A percentile compares a stretch with the other conserved stretches of the same genome.
Evolutionary conservation across 2,329 filamentous ascomycete genomes (phyloP).

Genomic region (Pestalotiopsis sp.): DNA sequence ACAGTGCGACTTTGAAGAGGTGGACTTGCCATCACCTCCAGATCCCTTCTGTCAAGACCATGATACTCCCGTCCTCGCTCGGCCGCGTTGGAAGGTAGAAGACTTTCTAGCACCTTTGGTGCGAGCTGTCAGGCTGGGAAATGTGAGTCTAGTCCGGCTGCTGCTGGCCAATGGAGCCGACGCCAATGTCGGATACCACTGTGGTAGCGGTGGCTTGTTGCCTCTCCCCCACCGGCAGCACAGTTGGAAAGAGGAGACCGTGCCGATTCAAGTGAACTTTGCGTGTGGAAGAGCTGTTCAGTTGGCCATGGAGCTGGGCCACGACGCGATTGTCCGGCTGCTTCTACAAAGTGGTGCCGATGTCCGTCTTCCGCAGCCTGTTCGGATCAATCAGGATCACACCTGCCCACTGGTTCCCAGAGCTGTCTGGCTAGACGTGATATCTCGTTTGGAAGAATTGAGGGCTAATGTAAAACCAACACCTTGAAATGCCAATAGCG

Average conservation of each 20-base stretch:
- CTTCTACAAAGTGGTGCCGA: slow-evolving; percentile 7
- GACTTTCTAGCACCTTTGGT: slow-evolving; percentile 9
- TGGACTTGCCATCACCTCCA: not conserved
- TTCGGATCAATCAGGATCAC: not conserved
- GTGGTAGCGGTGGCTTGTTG: not conserved
- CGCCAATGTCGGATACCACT: slow-evolving; percentile 10
- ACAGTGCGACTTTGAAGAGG: slow-evolving; percentile 3
- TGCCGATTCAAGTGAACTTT: not conserved
- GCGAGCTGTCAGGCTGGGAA: not conserved
- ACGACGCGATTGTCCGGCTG: slow-evolving; percentile 3
- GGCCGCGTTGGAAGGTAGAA: not conserved
- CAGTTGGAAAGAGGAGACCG: not conserved
- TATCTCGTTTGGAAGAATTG: not conserved
- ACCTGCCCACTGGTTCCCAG: not conserved
- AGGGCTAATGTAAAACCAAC: not conserved
- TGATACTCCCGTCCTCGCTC: not conserved
- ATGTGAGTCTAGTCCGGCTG: slow-evolving; percentile 6
- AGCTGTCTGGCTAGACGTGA: not conserved
- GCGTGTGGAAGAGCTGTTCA: slow-evolving; percentile 1
- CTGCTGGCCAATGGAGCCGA: slow-evolving; percentile 9
- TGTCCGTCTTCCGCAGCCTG: not conserved
- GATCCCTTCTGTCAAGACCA: not conserved
- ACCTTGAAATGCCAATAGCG: no score
- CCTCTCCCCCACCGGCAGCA: not conserved
- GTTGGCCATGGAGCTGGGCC: slow-evolving; percentile 12